Evolutionary conservation across 2,329 filamentous ascomycete species (phyloP), one percentile per base, ranked within the genome.

Genomic region (Aspergillus pseudonomiae): DNA sequence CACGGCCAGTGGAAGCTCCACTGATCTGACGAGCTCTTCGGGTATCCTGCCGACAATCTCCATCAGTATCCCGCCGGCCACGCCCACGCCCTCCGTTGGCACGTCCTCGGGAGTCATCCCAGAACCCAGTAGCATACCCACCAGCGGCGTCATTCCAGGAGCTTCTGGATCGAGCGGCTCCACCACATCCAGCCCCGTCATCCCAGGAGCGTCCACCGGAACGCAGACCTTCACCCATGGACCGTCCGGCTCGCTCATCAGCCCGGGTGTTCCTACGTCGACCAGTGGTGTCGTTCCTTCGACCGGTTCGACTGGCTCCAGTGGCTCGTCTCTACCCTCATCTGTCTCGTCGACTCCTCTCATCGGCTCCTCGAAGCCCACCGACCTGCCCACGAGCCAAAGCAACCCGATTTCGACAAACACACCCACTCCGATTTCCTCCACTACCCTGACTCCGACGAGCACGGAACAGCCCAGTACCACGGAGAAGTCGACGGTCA

Each of bases 1-100:
- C n/a, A n/a, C n/a, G n/a, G n/a, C n/a, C n/a, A n/a, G 21, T 46
- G 43, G 57, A 32, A 46, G 36, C 19, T 26, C 28, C 19, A 14
- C 30, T 7, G 60, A 57, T 6, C n/a, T 32, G 10, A 57, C 26
- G 12, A 43, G 50, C 26, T 54, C 59, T 26, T 30, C 34, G 12
- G 46, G 48, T 36, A 46, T 63, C 21, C 59, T 65, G 34, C 63
- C 72, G 26, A 72, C 68, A 9, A 71, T 75, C 16, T 62, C 72
- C n/a, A 65, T 73, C 36, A 75, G 71, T 57, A 67, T 74, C 56
- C 72, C 73, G 36, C 63, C 63, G 39, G 62, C 66, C 39, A 69
- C 68, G 1, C 63, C 64, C 30, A 43, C 45, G n/a, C 24, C 26
- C 3, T 48, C 55, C 19, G 61, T 55, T 14, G 60, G 56, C 21